These are phyloP conservation scores for Backusella psychrophila DNA, from an alignment of 192 early-diverging fungal species.

Conservation along the genomic window DNA sequence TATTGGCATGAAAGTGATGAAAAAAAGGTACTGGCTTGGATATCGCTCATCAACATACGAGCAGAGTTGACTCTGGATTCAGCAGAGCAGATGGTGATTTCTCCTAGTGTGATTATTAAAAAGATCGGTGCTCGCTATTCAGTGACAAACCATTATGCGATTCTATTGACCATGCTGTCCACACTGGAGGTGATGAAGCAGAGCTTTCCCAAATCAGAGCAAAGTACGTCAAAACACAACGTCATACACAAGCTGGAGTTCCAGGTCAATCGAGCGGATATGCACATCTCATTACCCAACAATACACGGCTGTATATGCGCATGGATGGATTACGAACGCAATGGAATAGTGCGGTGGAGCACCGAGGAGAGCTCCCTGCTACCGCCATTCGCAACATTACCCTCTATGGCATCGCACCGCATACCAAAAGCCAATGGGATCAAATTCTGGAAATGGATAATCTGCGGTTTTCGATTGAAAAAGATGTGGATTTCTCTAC, in stretches of 20 bases:
- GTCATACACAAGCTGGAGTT: constrained; percentile 5
- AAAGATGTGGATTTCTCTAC: background rate
- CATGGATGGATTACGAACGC: constrained; percentile 16
- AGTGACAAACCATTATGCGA: constrained; percentile 22
- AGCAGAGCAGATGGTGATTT: background rate
- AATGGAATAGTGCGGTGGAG: constrained; percentile 2
- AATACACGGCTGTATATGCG: constrained; percentile 21
- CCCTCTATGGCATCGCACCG: constrained; percentile 22
- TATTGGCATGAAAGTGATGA: background rate
- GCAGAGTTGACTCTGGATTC: background rate
- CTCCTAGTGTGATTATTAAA: background rate
- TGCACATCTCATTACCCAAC: constrained; percentile 15
- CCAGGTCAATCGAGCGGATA: constrained; percentile 21
- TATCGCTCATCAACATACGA: background rate
- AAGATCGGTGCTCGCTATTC: constrained; percentile 19
- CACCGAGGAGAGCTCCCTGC: background rate
- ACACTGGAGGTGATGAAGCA: background rate
- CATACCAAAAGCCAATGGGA: constrained; percentile 30
- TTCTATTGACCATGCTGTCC: background rate
- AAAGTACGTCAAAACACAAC: background rate
- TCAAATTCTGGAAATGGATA: constrained; percentile 35
- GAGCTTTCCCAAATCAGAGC: background rate
- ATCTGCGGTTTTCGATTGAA: constrained; percentile 11
- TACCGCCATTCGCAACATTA: constrained; percentile 17
- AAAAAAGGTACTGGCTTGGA: background rate